Evolutionary conservation across 176 grass and related monocot genomes (phyloP).

Genomic region (Hyparrhenia diplandra): DNA sequence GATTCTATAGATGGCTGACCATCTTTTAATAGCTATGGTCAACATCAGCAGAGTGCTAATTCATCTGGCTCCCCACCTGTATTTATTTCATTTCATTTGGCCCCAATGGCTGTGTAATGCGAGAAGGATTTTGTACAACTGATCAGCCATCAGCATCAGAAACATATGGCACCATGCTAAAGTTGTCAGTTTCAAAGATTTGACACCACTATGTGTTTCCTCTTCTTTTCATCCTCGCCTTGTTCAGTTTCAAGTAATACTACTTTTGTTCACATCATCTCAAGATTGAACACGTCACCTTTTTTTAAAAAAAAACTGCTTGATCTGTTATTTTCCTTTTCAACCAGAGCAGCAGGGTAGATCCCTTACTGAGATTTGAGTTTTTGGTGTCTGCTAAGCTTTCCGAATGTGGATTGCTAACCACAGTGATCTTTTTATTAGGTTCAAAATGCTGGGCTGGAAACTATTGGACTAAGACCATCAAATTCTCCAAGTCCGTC

Average conservation of each 20-base stretch:
- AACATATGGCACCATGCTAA: too few species aligned
- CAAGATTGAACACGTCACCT: slow-evolving; percentile 40
- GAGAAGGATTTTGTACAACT: too few species aligned
- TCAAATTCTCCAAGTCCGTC: slow-evolving; percentile 51
- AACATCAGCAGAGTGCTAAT: slow-evolving; percentile 70
- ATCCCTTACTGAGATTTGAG: not conserved
- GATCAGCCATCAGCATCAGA: too few species aligned
- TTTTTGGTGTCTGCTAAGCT: slow-evolving; percentile 11
- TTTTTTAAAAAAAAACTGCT: slow-evolving; percentile 25
- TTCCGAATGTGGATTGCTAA: slow-evolving; percentile 23
- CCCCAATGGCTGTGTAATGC: too few species aligned
- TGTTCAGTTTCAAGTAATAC: slow-evolving; percentile 55
- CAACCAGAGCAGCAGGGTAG: not conserved
- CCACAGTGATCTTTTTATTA: slow-evolving; percentile 39
- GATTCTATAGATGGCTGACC: slow-evolving; percentile 70
- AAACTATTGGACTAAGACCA: slow-evolving; percentile 66
- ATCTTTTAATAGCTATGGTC: slow-evolving; percentile 75
- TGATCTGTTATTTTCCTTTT: not conserved
- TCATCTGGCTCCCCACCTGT: too few species aligned
- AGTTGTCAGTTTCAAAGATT: too few species aligned
- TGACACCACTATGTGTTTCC: too few species aligned
- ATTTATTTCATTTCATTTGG: too few species aligned
- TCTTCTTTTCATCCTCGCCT: too few species aligned
- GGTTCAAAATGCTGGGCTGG: slow-evolving; percentile 75
- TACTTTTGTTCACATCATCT: slow-evolving; percentile 34